Percentiles rank a stretch among this genome's conserved stretches.
Evolutionary conservation across 768 basidiomycete species (phyloP).

Genomic region (Clavaria fumosa): DNA sequence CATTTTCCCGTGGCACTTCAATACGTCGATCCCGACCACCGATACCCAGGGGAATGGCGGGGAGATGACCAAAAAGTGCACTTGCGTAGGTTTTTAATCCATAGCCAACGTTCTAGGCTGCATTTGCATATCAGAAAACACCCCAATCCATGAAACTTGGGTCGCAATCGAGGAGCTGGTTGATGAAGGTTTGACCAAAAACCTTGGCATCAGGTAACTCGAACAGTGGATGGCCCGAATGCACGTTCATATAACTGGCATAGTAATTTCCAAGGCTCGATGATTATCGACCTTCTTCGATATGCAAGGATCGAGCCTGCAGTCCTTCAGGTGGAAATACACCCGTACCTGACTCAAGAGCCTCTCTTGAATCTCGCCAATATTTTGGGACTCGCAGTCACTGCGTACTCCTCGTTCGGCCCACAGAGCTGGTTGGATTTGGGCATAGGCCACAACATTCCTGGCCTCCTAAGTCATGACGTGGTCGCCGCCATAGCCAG

Average conservation of each 20-base stretch:
- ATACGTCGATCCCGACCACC: slow-evolving; percentile 62
- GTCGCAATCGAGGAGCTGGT: slow-evolving; percentile 65
- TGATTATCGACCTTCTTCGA: slow-evolving; percentile 62
- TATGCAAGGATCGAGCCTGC: slow-evolving; percentile 65
- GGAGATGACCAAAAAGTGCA: slow-evolving; percentile 57
- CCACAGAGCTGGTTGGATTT: slow-evolving; percentile 46
- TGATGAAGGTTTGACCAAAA: slow-evolving; percentile 52
- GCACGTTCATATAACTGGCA: slow-evolving; percentile 2
- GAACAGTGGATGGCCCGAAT: background rate
- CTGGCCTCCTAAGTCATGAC: slow-evolving; percentile 40
- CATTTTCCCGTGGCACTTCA: slow-evolving; percentile 78
- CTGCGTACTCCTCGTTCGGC: slow-evolving; percentile 46
- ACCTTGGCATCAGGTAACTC: slow-evolving; percentile 61
- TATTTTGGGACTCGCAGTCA: slow-evolving; percentile 40
- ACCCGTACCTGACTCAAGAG: slow-evolving; percentile 55
- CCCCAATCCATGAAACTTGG: slow-evolving; percentile 75
- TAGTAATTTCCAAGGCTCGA: slow-evolving; percentile 60
- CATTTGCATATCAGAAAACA: slow-evolving; percentile 29
- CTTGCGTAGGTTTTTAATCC: slow-evolving; percentile 1
- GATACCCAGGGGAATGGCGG: slow-evolving; percentile 76
- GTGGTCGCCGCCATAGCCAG: slow-evolving; percentile 29
- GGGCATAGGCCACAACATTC: slow-evolving; percentile 33
- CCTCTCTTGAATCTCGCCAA: slow-evolving; percentile 41
- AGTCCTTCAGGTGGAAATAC: slow-evolving; percentile 54
- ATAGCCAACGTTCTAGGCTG: background rate